Evolutionary conservation across 768 basidiomycete species (phyloP), one percentile per base, ranked within the genome.

Genomic region (Collybiopsis luxurians): DNA sequence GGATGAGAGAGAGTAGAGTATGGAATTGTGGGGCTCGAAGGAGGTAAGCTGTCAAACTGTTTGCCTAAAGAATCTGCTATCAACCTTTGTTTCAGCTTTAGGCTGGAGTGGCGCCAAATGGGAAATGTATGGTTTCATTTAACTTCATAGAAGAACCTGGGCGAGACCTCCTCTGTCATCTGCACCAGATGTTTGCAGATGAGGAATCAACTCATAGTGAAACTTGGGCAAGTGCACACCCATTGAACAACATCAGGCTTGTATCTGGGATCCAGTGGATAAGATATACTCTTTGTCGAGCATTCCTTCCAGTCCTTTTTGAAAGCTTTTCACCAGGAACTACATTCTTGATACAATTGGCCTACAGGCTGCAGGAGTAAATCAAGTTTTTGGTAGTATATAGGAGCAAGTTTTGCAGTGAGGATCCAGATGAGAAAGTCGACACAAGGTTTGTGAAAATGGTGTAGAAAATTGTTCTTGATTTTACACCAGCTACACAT

Each of bases 401-500:
- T 42, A 11, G 72, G 72, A 3, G 63, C 65, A 10, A 75, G 63
- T 38, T 73, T 73, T 12, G 34, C 38, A 17, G 72, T 56, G 0
- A 72, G 36, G 39, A 72, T 68, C 72, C 67, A 74, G 2, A 58
- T 60, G 4, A 74, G 65, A 2, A 73, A 55, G 55, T 73, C 73
- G 42, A 70, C 57, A 10, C 65, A 63, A 1, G 70, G 71, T 56
- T 62, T 65, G 38, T 65, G 65, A 48, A 71, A 71, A 55, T 72
- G 68, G 39, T 71, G 68, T 3, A 73, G 62, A 48, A 66, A 72
- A 50, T 73, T 68, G 23, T 66, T 54, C 39, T 74, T 74, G 40
- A 74, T 73, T 6, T 53, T 60, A 4, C 66, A 59, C 73, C 71
- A 73, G 60, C 72, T 72, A 36, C n/a, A n/a, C n/a, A n/a, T n/a